phyloP scores from a whole-genome alignment of 2,329 filamentous ascomycete genomes.

The Colletotrichum melonis region DNA sequence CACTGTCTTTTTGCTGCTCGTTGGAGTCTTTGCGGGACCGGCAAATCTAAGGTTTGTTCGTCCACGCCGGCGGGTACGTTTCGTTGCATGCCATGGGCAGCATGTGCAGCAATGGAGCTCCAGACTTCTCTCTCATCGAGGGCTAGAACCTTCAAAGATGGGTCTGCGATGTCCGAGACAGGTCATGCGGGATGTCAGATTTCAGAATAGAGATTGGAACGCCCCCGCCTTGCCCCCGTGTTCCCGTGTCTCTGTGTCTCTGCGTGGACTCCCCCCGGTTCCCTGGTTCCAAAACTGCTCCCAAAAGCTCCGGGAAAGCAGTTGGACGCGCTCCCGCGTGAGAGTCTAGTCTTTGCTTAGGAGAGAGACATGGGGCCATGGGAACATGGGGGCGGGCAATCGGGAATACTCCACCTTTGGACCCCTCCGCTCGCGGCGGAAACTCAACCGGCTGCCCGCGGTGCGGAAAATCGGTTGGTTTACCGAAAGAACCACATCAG shows the following conservation, averaged over 20 bases:
- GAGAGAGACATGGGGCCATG: neutral
- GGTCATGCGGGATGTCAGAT: slow-evolving; percentile 30
- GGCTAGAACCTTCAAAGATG: slow-evolving; percentile 27
- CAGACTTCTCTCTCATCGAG: neutral
- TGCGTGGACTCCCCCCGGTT: neutral
- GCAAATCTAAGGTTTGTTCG: neutral
- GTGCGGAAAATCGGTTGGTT: slow-evolving; percentile 23
- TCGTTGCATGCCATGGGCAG: neutral
- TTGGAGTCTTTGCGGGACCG: neutral
- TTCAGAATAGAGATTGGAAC: slow-evolving; percentile 12
- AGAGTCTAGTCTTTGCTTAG: neutral
- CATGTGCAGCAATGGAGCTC: neutral
- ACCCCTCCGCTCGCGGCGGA: neutral
- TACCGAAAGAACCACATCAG: neutral
- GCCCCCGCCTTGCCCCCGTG: neutral
- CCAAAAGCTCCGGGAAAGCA: slow-evolving; percentile 24
- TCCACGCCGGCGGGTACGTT: neutral
- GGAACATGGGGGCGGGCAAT: neutral
- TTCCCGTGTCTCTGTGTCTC: neutral
- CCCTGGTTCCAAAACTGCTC: neutral
- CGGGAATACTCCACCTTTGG: neutral
- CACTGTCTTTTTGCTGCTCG: neutral
- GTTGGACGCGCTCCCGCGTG: slow-evolving; percentile 17
- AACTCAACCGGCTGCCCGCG: slow-evolving; percentile 9
- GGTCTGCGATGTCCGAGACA: slow-evolving; percentile 26